A percentile compares a stretch with the other conserved stretches of the same genome.
phyloP scores from a whole-genome alignment of 805 yeast genomes.

The Metschnikowia baotianmanensis region DNA sequence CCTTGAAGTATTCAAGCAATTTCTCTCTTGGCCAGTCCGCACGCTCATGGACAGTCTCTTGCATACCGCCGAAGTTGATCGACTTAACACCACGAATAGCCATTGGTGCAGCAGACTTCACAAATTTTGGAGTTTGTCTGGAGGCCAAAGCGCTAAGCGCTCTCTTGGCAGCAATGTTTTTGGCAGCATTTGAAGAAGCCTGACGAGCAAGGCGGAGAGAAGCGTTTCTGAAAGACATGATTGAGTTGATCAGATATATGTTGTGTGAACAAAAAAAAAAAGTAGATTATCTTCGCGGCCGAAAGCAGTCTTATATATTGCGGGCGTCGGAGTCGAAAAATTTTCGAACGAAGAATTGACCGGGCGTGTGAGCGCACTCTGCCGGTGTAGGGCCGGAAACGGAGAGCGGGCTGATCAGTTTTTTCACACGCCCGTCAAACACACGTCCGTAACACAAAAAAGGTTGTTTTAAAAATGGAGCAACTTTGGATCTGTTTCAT shows the following conservation, averaged over 20 bases:
- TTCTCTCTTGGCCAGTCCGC: conserved; percentile 99
- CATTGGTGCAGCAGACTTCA: conserved; percentile 42
- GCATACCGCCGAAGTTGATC: conserved; percentile 95
- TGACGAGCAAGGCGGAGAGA: conserved; percentile 47
- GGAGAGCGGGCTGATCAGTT: conserved; percentile 3
- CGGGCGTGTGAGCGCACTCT: conserved; percentile 1
- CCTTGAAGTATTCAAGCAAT: conserved; percentile 92
- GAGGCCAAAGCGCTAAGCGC: conserved; percentile 57
- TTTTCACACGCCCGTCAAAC: too few relatives aligned
- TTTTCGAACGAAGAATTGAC: conserved; percentile 1
- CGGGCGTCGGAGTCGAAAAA: conserved; percentile 5
- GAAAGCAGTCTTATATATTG: conserved; percentile 9
- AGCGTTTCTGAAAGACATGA: conserved; percentile 45
- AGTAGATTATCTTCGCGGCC: conserved; percentile 2
- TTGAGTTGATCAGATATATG: conserved; percentile 9
- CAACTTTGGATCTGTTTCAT: too few relatives aligned
- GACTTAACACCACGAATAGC: conserved; percentile 90
- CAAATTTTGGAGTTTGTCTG: conserved; percentile 37
- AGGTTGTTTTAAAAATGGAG: too few relatives aligned
- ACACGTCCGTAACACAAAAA: too few relatives aligned
- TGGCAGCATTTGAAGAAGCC: conserved; percentile 41
- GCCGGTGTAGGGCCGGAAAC: conserved; percentile 20
- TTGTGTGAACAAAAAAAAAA: conserved; percentile 7
- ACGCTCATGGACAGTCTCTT: conserved; percentile 96
- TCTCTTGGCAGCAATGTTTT: conserved; percentile 58